phyloP scores from a whole-genome alignment of 2,329 filamentous ascomycete species.

The Fusarium protoensiforme region DNA sequence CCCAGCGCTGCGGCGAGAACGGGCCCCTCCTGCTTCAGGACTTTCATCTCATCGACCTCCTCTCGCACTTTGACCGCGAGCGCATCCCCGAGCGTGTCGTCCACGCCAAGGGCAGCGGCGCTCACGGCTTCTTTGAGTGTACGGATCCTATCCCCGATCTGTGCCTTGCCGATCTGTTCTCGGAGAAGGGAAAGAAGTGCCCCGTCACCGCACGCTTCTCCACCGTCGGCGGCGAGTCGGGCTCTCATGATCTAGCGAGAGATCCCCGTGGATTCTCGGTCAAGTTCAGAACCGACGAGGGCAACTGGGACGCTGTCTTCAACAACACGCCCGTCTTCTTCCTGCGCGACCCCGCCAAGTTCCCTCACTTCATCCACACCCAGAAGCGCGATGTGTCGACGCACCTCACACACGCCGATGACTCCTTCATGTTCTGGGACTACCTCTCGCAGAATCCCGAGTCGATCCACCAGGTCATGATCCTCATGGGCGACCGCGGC shows the following conservation, averaged over 20 bases:
- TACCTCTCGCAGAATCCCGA: constrained; percentile 69
- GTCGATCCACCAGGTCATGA: constrained; percentile 67
- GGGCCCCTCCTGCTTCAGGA: constrained; percentile 69
- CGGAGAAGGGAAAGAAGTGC: constrained; percentile 74
- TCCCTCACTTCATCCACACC: constrained; percentile 78
- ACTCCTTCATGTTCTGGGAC: constrained; percentile 50
- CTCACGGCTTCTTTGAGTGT: constrained; percentile 64
- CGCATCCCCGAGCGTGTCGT: constrained; percentile 71
- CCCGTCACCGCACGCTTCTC: constrained; percentile 76
- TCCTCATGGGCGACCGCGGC: constrained; percentile 67
- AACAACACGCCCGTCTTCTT: constrained; percentile 80
- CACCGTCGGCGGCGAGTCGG: constrained; percentile 79
- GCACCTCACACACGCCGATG: constrained; percentile 61
- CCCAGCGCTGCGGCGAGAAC: constrained; percentile 66
- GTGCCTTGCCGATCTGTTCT: constrained; percentile 64
- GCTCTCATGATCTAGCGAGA: constrained; percentile 76
- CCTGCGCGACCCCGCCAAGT: constrained; percentile 78
- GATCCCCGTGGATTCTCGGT: constrained; percentile 79
- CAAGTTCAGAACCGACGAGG: constrained; percentile 72
- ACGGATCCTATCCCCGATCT: constrained; percentile 63
- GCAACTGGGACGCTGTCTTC: constrained; percentile 14
- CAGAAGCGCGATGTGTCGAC: constrained; percentile 75
- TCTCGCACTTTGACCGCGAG: constrained; percentile 71
- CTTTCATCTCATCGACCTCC: constrained; percentile 70
- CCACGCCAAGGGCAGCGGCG: constrained; percentile 68